Evolutionary conservation across 768 basidiomycete species (phyloP), one percentile per base, ranked within the genome.

Genomic region (Russula ochroleuca): DNA sequence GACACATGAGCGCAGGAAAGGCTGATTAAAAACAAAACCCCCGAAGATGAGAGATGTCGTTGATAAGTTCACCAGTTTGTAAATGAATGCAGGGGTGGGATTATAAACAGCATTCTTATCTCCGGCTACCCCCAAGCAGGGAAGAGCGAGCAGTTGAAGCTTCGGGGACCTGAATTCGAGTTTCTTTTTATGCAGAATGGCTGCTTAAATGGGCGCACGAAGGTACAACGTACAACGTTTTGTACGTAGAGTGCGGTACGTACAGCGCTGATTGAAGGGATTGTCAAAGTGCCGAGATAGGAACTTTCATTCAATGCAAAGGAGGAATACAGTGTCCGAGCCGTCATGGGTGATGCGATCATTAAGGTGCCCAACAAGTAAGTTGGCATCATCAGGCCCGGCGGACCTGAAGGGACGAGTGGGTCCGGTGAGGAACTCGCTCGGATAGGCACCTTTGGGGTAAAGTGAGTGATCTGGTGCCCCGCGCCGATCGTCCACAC

Each of bases 131-230:
- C 37, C 53, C 21, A 53, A 53, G 21, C 21, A 14, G 14, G 23
- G 52, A 53, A n/a, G 37, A 38, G 53, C 53, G 23, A 40, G 53
- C 53, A 21, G 53, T 54, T 38, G 53, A 47, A 9, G 14, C n/a
- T 23, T 54, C 53, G 53, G 53, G 53, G 53, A 54, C 53, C 53
- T 54, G 53, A 38, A 37, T 17, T 21, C 4, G n/a, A 43, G n/a
- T 7, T 47, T 25, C 21, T 11, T 54, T 38, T 54, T 54, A 54
- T 54, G 53, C 37, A 17, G n/a, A 37, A 25, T 25, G 8, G 53
- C 35, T 38, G 23, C 53, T 54, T 21, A 17, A 21, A 38, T 23
- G 21, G 21, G 52, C 52, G 35, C n/a, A n/a, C n/a, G n/a, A n/a
- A n/a, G n/a, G n/a, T n/a, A n/a, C n/a, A n/a, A n/a, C n/a, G n/a